These are phyloP conservation scores for Desmodesmus armatus DNA, from an alignment of 139 green algal genomes.

Conservation along the genomic window DNA sequence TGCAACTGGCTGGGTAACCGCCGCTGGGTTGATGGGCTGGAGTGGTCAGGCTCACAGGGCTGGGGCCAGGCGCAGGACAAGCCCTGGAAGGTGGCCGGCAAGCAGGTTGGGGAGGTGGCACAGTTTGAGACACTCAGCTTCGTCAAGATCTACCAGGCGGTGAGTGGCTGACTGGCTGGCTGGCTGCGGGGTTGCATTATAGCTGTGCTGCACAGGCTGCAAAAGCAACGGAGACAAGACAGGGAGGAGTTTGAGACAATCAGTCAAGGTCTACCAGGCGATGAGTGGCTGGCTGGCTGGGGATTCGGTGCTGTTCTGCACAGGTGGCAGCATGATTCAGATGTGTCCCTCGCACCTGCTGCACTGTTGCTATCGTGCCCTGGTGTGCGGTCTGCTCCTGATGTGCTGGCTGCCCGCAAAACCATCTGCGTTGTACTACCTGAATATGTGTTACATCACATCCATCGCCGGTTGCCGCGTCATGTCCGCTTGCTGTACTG, in stretches of 20 bases:
- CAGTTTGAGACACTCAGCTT: constrained; percentile 76
- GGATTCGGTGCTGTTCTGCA: neutral
- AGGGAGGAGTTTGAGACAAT: constrained; percentile 58
- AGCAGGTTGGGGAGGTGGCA: constrained; percentile 67
- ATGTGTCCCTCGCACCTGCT: too few species aligned
- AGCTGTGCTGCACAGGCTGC: neutral
- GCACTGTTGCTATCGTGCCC: neutral
- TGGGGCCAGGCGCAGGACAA: constrained; percentile 59
- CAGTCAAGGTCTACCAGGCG: constrained; percentile 57
- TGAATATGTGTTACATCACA: too few species aligned
- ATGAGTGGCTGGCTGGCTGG: constrained; percentile 2
- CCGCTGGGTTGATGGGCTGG: constrained; percentile 77
- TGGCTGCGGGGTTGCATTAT: neutral
- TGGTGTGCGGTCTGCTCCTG: neutral
- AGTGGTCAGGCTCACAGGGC: constrained; percentile 60
- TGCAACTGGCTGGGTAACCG: constrained; percentile 80
- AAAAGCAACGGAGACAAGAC: neutral
- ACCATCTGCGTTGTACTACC: too few species aligned
- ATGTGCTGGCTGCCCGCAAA: too few species aligned
- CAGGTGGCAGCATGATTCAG: neutral
- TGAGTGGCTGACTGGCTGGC: constrained; percentile 6
- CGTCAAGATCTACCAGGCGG: constrained; percentile 56
- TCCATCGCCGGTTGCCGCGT: too few species aligned
- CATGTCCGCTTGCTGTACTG: too few species aligned
- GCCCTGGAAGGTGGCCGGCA: constrained; percentile 68